Evolutionary conservation across 2,329 filamentous ascomycete species (phyloP), one percentile per base, ranked within the genome.

Genomic region (Aspergillus tubingensis): DNA sequence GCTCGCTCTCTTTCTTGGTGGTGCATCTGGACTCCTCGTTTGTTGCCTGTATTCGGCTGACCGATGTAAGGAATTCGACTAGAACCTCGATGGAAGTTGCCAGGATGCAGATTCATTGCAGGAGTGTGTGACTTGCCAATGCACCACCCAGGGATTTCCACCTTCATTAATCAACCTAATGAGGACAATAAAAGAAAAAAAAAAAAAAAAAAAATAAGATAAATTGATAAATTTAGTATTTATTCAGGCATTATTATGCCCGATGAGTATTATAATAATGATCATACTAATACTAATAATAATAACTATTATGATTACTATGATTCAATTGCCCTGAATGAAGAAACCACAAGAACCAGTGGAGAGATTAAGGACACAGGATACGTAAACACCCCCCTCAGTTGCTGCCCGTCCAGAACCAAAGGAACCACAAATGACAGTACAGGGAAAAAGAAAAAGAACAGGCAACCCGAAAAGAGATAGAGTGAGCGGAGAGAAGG

Each of bases 61-160:
- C 47, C 47, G 47, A 57, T 49, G 59, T 58, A 61, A 61, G 59
- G 59, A 61, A 61, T 38, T 27, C 23, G 48, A 44, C 59, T 61
- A 61, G 59, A 61, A 61, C 39, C 49, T 61, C 49, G 54, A 61
- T 55, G 30, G 54, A 61, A 57, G 32, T 36, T 5, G 10, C 32
- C 32, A 36, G 32, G 32, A 36, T 36, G 32, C 32, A 36, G 32
- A 36, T 36, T 36, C 32, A 36, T 36, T 36, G 32, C 32, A 36
- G 32, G 32, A 36, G 11, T 36, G 25, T 21, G 32, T 36, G 32
- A 36, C 32, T 36, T 36, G 13, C 32, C 32, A 36, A 15, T 36
- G 32, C 32, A 36, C 11, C 32, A 15, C 32, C 32, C 10, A 13
- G 11, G 15, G 2, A 36, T 36, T 36, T 36, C 30, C 32, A 36